Percentiles rank a stretch among this genome's conserved stretches.
phyloP scores from a whole-genome alignment of 1,284 basidiomycete species.

The Ceratobasidium sp. region DNA sequence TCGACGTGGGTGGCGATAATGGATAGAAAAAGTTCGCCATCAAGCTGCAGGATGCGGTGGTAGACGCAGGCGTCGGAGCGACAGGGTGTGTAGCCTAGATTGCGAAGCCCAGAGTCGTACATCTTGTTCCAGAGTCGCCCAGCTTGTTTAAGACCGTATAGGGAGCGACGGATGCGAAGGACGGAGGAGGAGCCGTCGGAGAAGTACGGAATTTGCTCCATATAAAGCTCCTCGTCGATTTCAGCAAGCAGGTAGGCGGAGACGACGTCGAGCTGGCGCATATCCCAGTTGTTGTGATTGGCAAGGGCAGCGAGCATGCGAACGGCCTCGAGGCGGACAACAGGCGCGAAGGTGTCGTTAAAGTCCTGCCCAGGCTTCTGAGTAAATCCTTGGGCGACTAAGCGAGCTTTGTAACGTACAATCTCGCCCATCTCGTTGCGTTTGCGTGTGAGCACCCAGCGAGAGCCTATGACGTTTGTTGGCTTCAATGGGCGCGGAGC shows the following conservation, averaged over 20 bases:
- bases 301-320: constrained; percentile 12
- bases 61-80: constrained; percentile 5
- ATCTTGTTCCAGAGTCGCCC: constrained; percentile 5
- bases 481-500: constrained; percentile 24
- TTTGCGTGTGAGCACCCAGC: constrained; percentile 53
- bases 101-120: neutral
- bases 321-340: constrained; percentile 25
- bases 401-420: constrained; percentile 51
- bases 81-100: neutral
- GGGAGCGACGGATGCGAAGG: neutral
- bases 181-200: neutral
- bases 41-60: neutral
- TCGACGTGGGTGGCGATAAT: constrained; percentile 23
- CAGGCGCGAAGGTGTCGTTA: constrained; percentile 46
- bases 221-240: constrained; percentile 52
- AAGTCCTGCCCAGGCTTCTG: constrained; percentile 47
- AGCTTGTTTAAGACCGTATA: constrained; percentile 20
- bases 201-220: constrained; percentile 48
- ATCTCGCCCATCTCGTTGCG: constrained; percentile 50
- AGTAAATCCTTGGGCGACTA: constrained; percentile 57
- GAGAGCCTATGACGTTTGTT: neutral
- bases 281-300: constrained; percentile 15
- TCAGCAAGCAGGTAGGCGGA: constrained; percentile 53
- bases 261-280: constrained; percentile 50
- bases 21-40: neutral